A percentile compares a stretch with the other conserved stretches of the same genome.
These are phyloP conservation scores for Phytopythium montanum DNA, from an alignment of 352 stramenopile genomes.

Conservation along the genomic window DNA sequence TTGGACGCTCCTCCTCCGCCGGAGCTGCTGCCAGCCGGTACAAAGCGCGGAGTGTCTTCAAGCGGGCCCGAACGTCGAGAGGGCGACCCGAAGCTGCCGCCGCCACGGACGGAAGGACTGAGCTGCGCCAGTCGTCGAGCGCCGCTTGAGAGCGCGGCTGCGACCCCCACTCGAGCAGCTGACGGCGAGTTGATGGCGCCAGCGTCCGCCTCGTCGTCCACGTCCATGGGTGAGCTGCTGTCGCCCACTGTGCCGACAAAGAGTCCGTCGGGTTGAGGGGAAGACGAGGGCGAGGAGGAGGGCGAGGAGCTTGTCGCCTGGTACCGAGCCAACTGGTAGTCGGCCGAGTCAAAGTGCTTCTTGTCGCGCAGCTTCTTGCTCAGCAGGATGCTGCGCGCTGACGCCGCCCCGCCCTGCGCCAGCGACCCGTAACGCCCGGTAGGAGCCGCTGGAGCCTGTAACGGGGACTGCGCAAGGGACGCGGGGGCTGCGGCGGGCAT, in stretches of 20 bases:
- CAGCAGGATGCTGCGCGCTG: slow-evolving; percentile 64
- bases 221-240: slow-evolving; percentile 18
- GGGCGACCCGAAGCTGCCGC: slow-evolving; percentile 30
- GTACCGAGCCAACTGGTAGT: slow-evolving; percentile 59
- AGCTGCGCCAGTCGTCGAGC: slow-evolving; percentile 40
- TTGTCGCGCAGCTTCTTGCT: slow-evolving; percentile 73
- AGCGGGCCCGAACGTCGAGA: slow-evolving; percentile 16
- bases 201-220: slow-evolving; percentile 21
- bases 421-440: slow-evolving; percentile 16
- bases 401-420: slow-evolving; percentile 25
- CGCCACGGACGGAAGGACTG: slow-evolving; percentile 46
- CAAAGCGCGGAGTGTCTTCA: slow-evolving; percentile 1
- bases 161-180: slow-evolving; percentile 16
- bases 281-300: background rate
- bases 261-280: background rate
- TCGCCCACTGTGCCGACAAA: slow-evolving; percentile 3
- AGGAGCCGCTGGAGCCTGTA: background rate
- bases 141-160: slow-evolving; percentile 7
- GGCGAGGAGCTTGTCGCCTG: slow-evolving; percentile 4
- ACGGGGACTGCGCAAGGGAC: too few species aligned
- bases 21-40: background rate
- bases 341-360: slow-evolving; percentile 68
- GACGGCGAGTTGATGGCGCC: slow-evolving; percentile 44
- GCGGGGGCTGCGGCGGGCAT: background rate
- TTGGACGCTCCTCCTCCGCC: slow-evolving; percentile 18